Evolutionary conservation across 495 filamentous ascomycete species (phyloP), one percentile per base, ranked within the genome.

Genomic region (Podospora anserina): DNA sequence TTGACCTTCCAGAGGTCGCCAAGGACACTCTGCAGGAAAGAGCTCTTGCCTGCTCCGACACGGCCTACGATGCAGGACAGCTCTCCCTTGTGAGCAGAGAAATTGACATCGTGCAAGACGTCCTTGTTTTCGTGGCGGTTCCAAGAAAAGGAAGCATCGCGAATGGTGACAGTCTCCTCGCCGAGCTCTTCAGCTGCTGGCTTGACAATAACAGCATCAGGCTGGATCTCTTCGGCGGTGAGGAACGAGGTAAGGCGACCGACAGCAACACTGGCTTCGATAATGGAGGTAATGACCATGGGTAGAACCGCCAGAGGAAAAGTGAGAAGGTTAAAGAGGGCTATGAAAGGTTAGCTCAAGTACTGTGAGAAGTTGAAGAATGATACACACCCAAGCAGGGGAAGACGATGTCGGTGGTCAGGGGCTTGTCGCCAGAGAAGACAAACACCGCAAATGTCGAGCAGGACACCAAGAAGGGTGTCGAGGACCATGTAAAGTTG

Each of bases 401-500:
- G 79, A 99, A 99, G 27, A 99, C 92, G 71, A 99, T 94, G 1
- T 96, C 91, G 0, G 93, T 97, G 19, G 92, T 95, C 75, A 99
- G 78, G 30, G 96, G 94, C 39, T 82, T 81, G 70, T 93, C 84
- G 55, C 86, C 86, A 0, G 91, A 96, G 64, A 95, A 82, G 58
- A 97, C 96, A 73, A 95, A 99, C 19, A 98, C 92, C 16, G 92
- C 89, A 75, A 99, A 99, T 11, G 95, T 98, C 9, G 92, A 93
- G 81, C 94, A 98, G 16, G 96, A 98, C 16, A 99, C 96, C 39
- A 99, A 86, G 82, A 99, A 99, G 9, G 96, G 96, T 11, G 96
- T 98, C n/a, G 92, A 95, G n/a, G 92, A 92, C 96, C 96, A 99
- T 27, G 96, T 97, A 68, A 99, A 99, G 73, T 96, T 98, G 32